Percentiles rank a stretch among this genome's conserved stretches.
phyloP scores from a whole-genome alignment of 768 basidiomycete genomes.

The Tricholoma saponaceum region DNA sequence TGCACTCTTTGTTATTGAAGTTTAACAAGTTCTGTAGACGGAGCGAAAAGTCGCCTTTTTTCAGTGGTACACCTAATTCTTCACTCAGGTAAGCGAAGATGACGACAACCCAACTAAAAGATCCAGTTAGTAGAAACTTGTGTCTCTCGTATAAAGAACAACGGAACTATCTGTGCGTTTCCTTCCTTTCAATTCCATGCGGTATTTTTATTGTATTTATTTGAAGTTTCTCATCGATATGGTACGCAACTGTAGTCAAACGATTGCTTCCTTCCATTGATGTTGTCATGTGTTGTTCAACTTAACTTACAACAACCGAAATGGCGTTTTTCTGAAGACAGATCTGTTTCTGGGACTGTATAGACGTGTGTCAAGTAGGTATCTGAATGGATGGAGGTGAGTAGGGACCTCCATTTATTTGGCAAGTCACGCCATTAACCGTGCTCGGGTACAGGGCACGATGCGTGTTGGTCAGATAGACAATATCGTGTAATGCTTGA shows the following conservation, averaged over 20 bases:
- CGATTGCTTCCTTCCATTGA: not conserved
- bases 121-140: not conserved
- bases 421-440: not conserved
- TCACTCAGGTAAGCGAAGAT: not conserved
- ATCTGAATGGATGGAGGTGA: constrained; percentile 12
- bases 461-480: too few species aligned
- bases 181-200: not conserved
- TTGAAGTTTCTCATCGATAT: too few species aligned
- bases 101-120: not conserved
- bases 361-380: not conserved
- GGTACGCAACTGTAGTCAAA: not conserved
- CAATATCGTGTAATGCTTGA: too few species aligned
- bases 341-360: constrained; percentile 3
- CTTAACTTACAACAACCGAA: too few species aligned
- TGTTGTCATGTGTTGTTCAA: not conserved
- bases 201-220: too few species aligned
- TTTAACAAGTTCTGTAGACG: not conserved
- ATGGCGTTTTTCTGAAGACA: not conserved
- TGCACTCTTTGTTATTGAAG: not conserved
- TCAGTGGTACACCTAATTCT: not conserved
- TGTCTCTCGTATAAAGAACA: constrained; percentile 4
- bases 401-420: not conserved
- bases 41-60: not conserved
- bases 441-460: too few species aligned
- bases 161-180: constrained; percentile 4